phyloP scores from a whole-genome alignment of 371 early-diverging fungal genomes.

The Rhizopus sp. region DNA sequence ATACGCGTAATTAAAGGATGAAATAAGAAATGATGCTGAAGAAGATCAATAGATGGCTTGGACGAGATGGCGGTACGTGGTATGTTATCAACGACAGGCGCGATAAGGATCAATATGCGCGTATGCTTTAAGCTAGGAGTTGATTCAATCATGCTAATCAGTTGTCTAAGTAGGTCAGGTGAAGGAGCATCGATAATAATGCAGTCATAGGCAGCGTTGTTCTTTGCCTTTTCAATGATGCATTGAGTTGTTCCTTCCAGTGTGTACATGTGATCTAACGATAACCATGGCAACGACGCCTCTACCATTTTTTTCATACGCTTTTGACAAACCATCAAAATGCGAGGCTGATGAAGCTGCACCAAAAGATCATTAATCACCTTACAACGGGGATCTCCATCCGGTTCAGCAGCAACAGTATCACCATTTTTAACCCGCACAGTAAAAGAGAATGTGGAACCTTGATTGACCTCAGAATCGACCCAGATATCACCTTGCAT shows the following conservation, averaged over 20 bases:
- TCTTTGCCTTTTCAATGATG: slow-evolving; percentile 1
- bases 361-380: slow-evolving; percentile 23
- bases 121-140: slow-evolving; percentile 16
- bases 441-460: slow-evolving; percentile 56
- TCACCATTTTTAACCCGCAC: slow-evolving; percentile 43
- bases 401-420: slow-evolving; percentile 29
- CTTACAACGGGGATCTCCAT: slow-evolving; percentile 25
- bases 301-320: slow-evolving; percentile 33
- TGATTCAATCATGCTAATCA: slow-evolving; percentile 23
- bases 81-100: slow-evolving; percentile 39
- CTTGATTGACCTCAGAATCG: slow-evolving; percentile 46
- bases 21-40: slow-evolving; percentile 19
- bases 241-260: slow-evolving; percentile 18
- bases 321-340: slow-evolving; percentile 31
- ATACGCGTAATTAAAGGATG: slow-evolving; percentile 45
- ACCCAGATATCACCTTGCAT: slow-evolving; percentile 62
- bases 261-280: slow-evolving; percentile 15
- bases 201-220: slow-evolving; percentile 23
- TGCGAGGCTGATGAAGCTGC: slow-evolving; percentile 34
- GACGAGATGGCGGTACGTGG: slow-evolving; percentile 18
- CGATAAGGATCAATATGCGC: slow-evolving; percentile 33
- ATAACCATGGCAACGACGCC: slow-evolving; percentile 26
- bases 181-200: slow-evolving; percentile 38
- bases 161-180: slow-evolving; percentile 15
- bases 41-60: slow-evolving; percentile 2